phyloP scores from a whole-genome alignment of 768 basidiomycete genomes.

The Tricholoma saponaceum region DNA sequence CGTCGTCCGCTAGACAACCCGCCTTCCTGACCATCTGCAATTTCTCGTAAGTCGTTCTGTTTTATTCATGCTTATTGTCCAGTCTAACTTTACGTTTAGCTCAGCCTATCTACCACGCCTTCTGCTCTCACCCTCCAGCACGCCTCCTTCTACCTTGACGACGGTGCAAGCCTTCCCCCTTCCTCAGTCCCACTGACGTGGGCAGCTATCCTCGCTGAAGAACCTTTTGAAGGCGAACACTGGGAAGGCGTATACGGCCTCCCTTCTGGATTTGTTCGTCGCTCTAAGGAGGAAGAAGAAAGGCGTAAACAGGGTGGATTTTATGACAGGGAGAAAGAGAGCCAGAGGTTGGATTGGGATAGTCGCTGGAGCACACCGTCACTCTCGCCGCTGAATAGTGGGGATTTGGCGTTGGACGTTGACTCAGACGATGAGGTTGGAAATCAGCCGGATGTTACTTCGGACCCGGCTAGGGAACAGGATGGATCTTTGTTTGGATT shows the following conservation, averaged over 20 bases:
- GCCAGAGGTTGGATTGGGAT: slow-evolving; percentile 24
- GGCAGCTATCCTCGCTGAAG: slow-evolving; percentile 76
- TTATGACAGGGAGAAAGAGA: slow-evolving; percentile 19
- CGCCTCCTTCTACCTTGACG: slow-evolving; percentile 52
- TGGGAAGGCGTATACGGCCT: slow-evolving; percentile 72
- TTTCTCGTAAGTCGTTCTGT: slow-evolving; percentile 48
- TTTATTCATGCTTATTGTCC: background rate
- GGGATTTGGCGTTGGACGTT: slow-evolving; percentile 38
- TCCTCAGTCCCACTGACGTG: slow-evolving; percentile 53
- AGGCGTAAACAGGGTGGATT: slow-evolving; percentile 18
- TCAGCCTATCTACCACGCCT: slow-evolving; percentile 54
- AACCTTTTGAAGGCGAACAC: slow-evolving; percentile 83
- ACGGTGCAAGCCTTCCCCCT: slow-evolving; percentile 39
- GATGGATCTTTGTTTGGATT: background rate
- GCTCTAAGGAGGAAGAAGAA: slow-evolving; percentile 29
- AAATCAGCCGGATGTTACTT: background rate
- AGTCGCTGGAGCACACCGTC: slow-evolving; percentile 62
- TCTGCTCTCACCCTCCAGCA: slow-evolving; percentile 41
- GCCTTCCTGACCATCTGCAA: slow-evolving; percentile 68
- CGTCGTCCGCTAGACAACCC: slow-evolving; percentile 43
- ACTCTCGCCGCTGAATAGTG: slow-evolving; percentile 60
- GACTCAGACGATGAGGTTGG: background rate
- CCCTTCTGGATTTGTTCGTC: slow-evolving; percentile 36
- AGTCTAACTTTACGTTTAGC: slow-evolving; percentile 29
- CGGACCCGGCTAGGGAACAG: background rate